Base-by-base conservation (phyloP, 2,329 filamentous ascomycete genomes). In the Alternaria arbusti region DNA sequence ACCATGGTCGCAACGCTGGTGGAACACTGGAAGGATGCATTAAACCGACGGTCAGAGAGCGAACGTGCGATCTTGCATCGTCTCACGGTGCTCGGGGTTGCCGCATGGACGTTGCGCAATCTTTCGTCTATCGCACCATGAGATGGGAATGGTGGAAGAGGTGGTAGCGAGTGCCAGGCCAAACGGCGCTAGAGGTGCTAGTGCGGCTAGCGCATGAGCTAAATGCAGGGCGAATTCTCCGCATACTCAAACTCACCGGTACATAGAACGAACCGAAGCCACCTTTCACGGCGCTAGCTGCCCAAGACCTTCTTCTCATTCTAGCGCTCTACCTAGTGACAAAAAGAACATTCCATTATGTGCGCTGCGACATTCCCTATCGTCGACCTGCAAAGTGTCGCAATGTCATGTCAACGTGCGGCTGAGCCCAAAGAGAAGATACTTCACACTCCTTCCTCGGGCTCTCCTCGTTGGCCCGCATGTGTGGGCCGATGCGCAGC, bases 1-100 rank as follows among this genome's bases (percentile, higher is more conserved):
- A 36, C 28, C 20, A n/a, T 36, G 13, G 28, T 36, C 28, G 49
- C 49, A 59, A 63, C 56, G 51, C 22, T 63, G 60, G 60, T 59
- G 50, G 43, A 36, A 63, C 49, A 32, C 36, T 5, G 9, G n/a
- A 32, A 40, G 49, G 26, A 13, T 54, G 17, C 32, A 30, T 44
- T 54, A 40, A 54, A 50, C 49, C 17, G n/a, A 49, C 43, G 60
- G 47, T 32, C 30, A 28, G n/a, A 47, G 56, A 30, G 40, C 20
- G 32, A 54, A 36, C 23, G 10, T 46, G 20, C 30, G 36, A 49
- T 49, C 60, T 40, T 15, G 60, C 55, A 59, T 44, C 26, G 43
- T 32, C n/a, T 15, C 23, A 49, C 20, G 30, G 28, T 59, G 49
- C 49, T 22, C 55, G 43, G 32, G 23, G n/a, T 22, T 47, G 28